Percentiles rank a stretch among this genome's conserved stretches.
phyloP scores from a whole-genome alignment of 1,284 basidiomycete genomes.

The Coniophora puteana region DNA sequence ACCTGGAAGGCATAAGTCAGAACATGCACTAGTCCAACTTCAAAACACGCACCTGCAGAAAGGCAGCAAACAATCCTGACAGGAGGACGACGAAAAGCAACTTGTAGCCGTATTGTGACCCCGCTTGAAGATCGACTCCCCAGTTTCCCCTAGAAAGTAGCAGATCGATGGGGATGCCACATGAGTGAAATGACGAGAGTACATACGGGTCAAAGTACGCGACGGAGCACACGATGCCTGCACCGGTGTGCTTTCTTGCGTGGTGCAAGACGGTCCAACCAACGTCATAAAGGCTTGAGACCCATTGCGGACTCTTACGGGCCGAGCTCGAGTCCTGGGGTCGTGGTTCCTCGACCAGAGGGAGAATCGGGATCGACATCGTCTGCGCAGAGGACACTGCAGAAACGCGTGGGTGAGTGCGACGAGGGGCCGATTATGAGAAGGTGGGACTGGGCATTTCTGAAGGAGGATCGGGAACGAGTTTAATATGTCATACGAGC shows the following conservation, averaged over 20 bases:
- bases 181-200: not conserved
- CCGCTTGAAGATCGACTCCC: constrained; percentile 56
- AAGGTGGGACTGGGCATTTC: too few species aligned
- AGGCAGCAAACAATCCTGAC: constrained; percentile 62
- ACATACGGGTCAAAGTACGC: constrained; percentile 55
- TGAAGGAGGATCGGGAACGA: too few species aligned
- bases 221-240: constrained; percentile 48
- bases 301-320: constrained; percentile 13
- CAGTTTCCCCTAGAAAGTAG: constrained; percentile 45
- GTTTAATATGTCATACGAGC: too few species aligned
- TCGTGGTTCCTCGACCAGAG: constrained; percentile 7
- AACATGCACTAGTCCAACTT: not conserved
- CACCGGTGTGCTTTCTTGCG: constrained; percentile 40
- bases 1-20: constrained; percentile 26
- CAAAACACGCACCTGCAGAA: constrained; percentile 44
- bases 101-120: constrained; percentile 66
- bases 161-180: not conserved
- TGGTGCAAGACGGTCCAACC: constrained; percentile 32
- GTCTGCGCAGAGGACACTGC: not conserved
- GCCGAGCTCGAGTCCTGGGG: constrained; percentile 1
- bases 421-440: too few species aligned
- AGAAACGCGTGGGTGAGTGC: constrained; percentile 1
- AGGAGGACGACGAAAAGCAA: constrained; percentile 73
- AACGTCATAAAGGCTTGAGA: constrained; percentile 12
- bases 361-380: constrained; percentile 14